Evolutionary conservation across 176 grass and related monocot species (phyloP).

Genomic region (Oryza glaberrima): DNA sequence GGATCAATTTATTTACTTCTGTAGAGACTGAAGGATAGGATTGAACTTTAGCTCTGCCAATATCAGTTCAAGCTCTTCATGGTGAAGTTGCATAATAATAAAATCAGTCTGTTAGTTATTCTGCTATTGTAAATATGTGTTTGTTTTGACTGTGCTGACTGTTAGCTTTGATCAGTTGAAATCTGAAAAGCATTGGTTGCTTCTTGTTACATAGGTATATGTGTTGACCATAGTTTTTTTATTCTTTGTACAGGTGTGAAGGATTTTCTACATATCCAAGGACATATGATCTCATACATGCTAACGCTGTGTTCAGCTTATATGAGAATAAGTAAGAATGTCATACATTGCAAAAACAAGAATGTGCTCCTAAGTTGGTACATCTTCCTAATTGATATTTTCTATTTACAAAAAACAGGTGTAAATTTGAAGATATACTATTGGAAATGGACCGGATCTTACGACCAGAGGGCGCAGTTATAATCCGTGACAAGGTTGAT

Average conservation of each 20-base stretch:
- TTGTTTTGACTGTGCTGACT: background rate
- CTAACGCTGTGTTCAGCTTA: constrained; percentile 69
- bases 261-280: constrained; percentile 97
- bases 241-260: constrained; percentile 74
- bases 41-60: background rate
- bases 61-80: background rate
- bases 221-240: constrained; percentile 19
- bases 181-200: background rate
- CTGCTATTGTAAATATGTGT: background rate
- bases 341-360: background rate
- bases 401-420: constrained; percentile 48
- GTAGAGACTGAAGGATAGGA: background rate
- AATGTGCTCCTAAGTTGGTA: constrained; percentile 12
- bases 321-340: constrained; percentile 73
- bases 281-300: constrained; percentile 93
- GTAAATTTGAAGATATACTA: constrained; percentile 82
- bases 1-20: background rate
- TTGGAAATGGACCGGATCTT: constrained; percentile 93
- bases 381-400: constrained; percentile 23
- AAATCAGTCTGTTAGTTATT: background rate
- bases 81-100: background rate
- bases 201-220: constrained; percentile 8
- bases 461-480: constrained; percentile 77
- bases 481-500: constrained; percentile 75
- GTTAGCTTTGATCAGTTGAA: background rate